Base-by-base conservation (phyloP, 306 rosid genomes). In the Luffa aegyptiaca region DNA sequence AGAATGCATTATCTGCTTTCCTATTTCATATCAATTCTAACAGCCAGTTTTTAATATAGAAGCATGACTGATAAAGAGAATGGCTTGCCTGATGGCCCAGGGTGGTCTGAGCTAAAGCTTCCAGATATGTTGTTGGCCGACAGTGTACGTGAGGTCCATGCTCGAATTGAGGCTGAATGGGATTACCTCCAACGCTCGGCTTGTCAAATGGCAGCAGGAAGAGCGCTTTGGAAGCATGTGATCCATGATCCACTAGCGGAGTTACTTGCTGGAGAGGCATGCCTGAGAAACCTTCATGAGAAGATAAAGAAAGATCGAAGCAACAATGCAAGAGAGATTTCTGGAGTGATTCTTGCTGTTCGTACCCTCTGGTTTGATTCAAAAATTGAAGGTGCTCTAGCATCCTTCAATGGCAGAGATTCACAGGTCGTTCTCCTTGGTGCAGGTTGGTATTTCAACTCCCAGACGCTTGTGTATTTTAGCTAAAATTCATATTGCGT, bases 151-250 rank as follows among this genome's bases (percentile, higher is more conserved):
- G 86, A 90, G 66, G 86, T 89, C 18, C 97, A 96, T 81, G 91
- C 91, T 3, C 90, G 87, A 1, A 89, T 93, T 70, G 99, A 89
- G 72, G 87, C 85, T 13, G 89, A 95, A 84, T 90, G 98, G 99
- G 94, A 84, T 84, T 86, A 88, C 68, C 91, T 91, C 69, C 92
- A 87, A 80, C 90, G 89, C 55, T 96, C 96, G 14, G 97, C 94
- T 0, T 93, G 99, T 80, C 99, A 91, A 82, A 93, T 92, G 8
- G 99, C 97, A 52, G 99, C 98, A 0, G 98, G 96, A 64, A 92
- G 99, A 89, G 98, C 99, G 55, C 88, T 93, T 79, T 96, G 97
- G 99, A 96, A 85, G 80, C 99, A 96, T 57, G 92, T 89, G 63
- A 87, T 88, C 82, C 87, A 88, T 81, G 98, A 95, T 79, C 96